phyloP scores from a whole-genome alignment of 768 basidiomycete species.

The Suillus ampliporus region DNA sequence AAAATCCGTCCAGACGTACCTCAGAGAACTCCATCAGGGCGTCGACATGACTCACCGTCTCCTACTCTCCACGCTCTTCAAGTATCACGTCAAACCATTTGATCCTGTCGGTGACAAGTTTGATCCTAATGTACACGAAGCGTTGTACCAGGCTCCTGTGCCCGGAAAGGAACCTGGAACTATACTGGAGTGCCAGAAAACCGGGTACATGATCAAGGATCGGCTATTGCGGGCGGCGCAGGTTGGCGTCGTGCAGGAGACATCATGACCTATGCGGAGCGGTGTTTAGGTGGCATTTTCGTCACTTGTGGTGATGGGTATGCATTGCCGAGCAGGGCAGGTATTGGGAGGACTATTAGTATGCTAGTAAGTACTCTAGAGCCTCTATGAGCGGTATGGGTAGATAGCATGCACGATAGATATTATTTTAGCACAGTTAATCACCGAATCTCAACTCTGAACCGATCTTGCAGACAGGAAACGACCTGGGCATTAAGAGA shows the following conservation, averaged over 20 bases:
- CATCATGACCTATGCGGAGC: conserved; percentile 34
- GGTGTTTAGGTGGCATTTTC: neutral
- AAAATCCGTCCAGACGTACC: conserved; percentile 63
- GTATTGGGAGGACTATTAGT: conserved; percentile 20
- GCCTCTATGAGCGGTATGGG: conserved; percentile 31
- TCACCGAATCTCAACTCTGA: conserved; percentile 88
- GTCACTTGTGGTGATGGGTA: conserved; percentile 3
- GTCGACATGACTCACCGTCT: conserved; percentile 92
- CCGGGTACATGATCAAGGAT: conserved; percentile 93
- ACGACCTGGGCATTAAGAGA: conserved; percentile 70
- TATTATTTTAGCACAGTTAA: conserved; percentile 46
- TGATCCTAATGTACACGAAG: conserved; percentile 95
- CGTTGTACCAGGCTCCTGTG: conserved; percentile 90
- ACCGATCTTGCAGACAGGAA: conserved; percentile 57
- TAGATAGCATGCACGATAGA: conserved; percentile 35
- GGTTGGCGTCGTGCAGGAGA: conserved; percentile 91
- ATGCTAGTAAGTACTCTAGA: conserved; percentile 29
- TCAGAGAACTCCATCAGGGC: conserved; percentile 79
- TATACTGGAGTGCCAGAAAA: conserved; percentile 89
- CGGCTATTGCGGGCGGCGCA: conserved; percentile 93
- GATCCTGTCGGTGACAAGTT: conserved; percentile 93
- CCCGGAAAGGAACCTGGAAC: conserved; percentile 90
- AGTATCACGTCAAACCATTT: conserved; percentile 90
- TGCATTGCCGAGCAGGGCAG: conserved; percentile 7
- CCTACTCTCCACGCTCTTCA: conserved; percentile 87